Evolutionary conservation across 768 basidiomycete genomes (phyloP), one percentile per base, ranked within the genome.

Genomic region (Cystobasidium tubakii): DNA sequence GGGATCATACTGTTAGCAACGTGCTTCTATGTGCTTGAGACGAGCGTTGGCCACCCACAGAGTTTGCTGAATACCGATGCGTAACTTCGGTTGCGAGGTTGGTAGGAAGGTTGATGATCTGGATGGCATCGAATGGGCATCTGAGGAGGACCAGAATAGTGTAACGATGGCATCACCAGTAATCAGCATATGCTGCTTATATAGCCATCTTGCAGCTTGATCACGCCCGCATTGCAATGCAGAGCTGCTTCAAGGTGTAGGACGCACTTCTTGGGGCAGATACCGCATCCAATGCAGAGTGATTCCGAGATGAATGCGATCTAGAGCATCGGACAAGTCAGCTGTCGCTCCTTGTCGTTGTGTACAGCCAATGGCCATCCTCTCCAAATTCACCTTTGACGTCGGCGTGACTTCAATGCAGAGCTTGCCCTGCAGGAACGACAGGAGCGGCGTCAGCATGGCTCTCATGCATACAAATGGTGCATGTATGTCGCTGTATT

Each of bases 221-320:
- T 39, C 33, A 7, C 23, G 34, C 17, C 21, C 27, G 29, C 10
- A n/a, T 27, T 42, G 46, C 31, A 39, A 46, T 33, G 34, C n/a
- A 12, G 34, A 36, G 7, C 39, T 15, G 39, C 1, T 1, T 9
- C 6, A 50, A 12, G 46, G 21, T 50, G 4, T n/a, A 21, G 46
- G 21, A 83, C 89, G 81, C 80, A 96, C 95, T 97, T 99, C 84
- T 98, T 97, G 39, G 97, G 94, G 81, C 96, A 99, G 80, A 99
- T 98, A 90, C 96, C 96, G 82, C 96, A 99, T 79, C 96, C 96
- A 75, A 99, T 99, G 81, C 96, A 99, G 70, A 99, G 85, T 81
- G 95, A 93, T 82, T 99, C 96, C 31, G 96, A 98, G 83, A 99
- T 90, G 86, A 94, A 97, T 0, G 96, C 90, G 82, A 98, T 96